phyloP scores from a whole-genome alignment of 2,329 filamentous ascomycete genomes.

The Stemphylium lycopersici region DNA sequence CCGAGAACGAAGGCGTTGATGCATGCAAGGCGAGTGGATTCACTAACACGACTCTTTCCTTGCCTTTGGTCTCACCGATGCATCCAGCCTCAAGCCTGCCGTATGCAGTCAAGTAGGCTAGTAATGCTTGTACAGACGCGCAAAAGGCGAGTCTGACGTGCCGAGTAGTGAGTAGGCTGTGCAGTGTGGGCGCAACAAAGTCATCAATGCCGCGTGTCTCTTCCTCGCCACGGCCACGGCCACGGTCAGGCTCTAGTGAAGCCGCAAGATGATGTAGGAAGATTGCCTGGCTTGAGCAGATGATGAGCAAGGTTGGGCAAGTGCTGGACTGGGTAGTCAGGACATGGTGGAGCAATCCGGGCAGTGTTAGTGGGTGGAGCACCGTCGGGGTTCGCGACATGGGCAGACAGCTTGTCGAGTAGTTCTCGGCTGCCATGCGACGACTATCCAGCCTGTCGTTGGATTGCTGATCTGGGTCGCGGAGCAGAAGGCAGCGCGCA shows the following conservation, averaged over 20 bases:
- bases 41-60: conserved; percentile 63
- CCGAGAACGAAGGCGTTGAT: conserved; percentile 74
- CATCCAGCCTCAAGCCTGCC: conserved; percentile 17
- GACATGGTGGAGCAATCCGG: conserved; percentile 67
- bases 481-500: conserved; percentile 1
- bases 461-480: conserved; percentile 6
- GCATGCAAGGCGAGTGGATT: conserved; percentile 70
- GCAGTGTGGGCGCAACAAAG: conserved; percentile 69
- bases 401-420: conserved; percentile 2
- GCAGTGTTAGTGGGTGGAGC: conserved; percentile 48
- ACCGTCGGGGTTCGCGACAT: conserved; percentile 44
- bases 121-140: conserved; percentile 76
- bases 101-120: conserved; percentile 71
- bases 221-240: conserved; percentile 11
- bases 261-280: conserved; percentile 68
- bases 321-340: conserved; percentile 57
- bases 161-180: conserved; percentile 70
- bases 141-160: conserved; percentile 75
- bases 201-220: conserved; percentile 23
- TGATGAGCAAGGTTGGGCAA: conserved; percentile 69
- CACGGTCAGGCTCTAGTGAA: conserved; percentile 49
- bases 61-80: conserved; percentile 10
- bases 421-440: conserved; percentile 14
- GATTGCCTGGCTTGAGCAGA: conserved; percentile 69
- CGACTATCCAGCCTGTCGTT: conserved; percentile 10